Evolutionary conservation across 768 basidiomycete genomes (phyloP).

Genomic region (Pleurotus ostreatus): DNA sequence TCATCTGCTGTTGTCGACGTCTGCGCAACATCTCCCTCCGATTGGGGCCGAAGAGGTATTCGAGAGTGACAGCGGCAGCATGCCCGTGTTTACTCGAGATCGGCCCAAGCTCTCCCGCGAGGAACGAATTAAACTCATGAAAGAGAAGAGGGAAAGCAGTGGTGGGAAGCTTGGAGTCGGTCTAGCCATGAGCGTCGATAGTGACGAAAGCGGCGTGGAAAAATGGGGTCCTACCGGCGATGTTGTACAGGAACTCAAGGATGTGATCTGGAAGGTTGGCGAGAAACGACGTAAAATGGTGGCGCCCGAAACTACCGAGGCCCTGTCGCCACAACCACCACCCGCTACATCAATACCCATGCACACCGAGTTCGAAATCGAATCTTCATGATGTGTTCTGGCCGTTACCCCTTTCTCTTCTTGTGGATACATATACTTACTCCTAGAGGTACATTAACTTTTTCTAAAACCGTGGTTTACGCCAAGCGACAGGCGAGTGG

Average conservation of each 20-base stretch:
- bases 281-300: conserved; percentile 57
- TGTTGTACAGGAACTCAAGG: conserved; percentile 80
- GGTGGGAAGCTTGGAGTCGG: conserved; percentile 20
- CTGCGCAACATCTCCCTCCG: conserved; percentile 53
- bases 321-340: neutral
- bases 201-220: conserved; percentile 27
- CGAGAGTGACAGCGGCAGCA: conserved; percentile 56
- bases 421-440: neutral
- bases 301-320: conserved; percentile 10
- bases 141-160: conserved; percentile 45
- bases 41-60: conserved; percentile 82
- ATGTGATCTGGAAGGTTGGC: conserved; percentile 84
- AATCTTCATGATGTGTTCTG: conserved; percentile 2
- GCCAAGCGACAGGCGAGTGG: neutral
- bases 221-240: conserved; percentile 73
- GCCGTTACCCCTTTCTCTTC: neutral
- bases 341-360: conserved; percentile 3
- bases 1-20: conserved; percentile 50
- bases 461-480: neutral
- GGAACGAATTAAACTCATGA: conserved; percentile 64
- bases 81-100: conserved; percentile 44
- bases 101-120: conserved; percentile 67
- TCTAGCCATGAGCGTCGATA: conserved; percentile 19
- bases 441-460: conserved; percentile 5
- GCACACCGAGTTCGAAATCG: neutral